Conservation (phyloP, 768 basidiomycete genomes). For the Tubosaeta brunneosetosa region DNA sequence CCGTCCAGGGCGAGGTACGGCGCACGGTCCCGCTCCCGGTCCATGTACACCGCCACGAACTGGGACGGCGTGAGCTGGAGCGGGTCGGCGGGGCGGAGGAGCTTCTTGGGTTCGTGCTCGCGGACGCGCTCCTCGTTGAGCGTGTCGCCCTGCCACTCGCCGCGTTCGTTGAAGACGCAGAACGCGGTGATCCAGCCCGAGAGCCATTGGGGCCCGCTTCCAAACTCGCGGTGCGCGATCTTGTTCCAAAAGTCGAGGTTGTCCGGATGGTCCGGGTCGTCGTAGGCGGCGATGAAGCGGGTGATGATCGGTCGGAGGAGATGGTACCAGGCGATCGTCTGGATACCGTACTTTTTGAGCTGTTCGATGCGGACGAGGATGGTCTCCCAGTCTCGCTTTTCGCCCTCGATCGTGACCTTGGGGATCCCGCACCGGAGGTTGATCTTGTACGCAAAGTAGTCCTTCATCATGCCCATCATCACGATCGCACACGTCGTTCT, state of each 20-base stretch:
- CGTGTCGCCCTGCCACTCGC: conserved; percentile 30
- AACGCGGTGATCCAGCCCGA: conserved; percentile 40
- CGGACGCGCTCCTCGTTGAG: conserved; percentile 28
- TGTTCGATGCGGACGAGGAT: conserved; percentile 36
- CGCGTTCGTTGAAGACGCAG: conserved; percentile 29
- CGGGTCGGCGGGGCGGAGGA: conserved; percentile 27
- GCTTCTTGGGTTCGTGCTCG: conserved; percentile 29
- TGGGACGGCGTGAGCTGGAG: conserved; percentile 21
- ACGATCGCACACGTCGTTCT: conserved; percentile 35
- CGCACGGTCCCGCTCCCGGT: conserved; percentile 10
- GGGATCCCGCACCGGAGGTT: conserved; percentile 38
- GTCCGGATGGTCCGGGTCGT: conserved; percentile 23
- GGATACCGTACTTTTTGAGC: conserved; percentile 35
- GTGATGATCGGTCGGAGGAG: conserved; percentile 38
- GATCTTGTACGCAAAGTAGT: conserved; percentile 37
- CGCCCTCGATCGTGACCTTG: conserved; percentile 41
- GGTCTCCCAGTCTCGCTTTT: conserved; percentile 35
- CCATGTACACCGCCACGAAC: conserved; percentile 25
- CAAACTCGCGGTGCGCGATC: conserved; percentile 26
- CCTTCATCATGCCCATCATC: conserved; percentile 41
- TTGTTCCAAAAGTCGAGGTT: conserved; percentile 39
- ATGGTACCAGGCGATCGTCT: conserved; percentile 35
- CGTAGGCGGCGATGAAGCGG: conserved; percentile 35
- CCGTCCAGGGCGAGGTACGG: conserved; percentile 26
- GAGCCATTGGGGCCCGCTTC: conserved; percentile 30